Conservation (phyloP, 2,329 filamentous ascomycete genomes). For the Apiospora rasikravindrae region DNA sequence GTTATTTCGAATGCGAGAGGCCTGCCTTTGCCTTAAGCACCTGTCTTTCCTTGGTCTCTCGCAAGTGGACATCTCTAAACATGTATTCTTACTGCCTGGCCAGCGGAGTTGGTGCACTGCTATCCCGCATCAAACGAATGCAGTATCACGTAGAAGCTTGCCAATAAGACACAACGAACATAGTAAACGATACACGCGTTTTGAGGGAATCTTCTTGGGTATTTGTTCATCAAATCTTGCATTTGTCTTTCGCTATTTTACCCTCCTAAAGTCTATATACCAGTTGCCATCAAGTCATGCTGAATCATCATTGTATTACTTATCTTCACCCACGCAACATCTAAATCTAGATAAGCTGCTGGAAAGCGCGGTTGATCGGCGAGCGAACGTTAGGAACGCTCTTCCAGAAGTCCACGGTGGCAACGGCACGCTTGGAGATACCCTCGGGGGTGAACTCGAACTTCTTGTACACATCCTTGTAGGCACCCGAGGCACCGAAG, state of each 20-base stretch:
- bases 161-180: background rate
- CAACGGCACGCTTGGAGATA: conserved; percentile 89
- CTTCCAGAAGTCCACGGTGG: conserved; percentile 98
- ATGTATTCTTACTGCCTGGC: background rate
- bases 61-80: background rate
- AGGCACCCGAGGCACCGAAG: conserved; percentile 95
- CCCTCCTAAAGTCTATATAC: conserved; percentile 18
- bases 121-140: background rate
- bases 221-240: conserved; percentile 6
- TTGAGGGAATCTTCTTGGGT: background rate
- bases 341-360: conserved; percentile 82
- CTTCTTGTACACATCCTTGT: conserved; percentile 99
- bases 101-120: background rate
- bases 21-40: too few species aligned
- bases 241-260: conserved; percentile 17
- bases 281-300: conserved; percentile 19
- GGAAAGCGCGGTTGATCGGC: conserved; percentile 95
- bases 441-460: conserved; percentile 99
- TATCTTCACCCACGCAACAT: conserved; percentile 11
- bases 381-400: conserved; percentile 87
- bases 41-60: background rate
- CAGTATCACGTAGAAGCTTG: background rate
- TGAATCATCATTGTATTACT: conserved; percentile 18
- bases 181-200: background rate
- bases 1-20: background rate